Evolutionary conservation across 2,329 filamentous ascomycete species (phyloP), one percentile per base, ranked within the genome.

Genomic region (Cladosporium sp.): DNA sequence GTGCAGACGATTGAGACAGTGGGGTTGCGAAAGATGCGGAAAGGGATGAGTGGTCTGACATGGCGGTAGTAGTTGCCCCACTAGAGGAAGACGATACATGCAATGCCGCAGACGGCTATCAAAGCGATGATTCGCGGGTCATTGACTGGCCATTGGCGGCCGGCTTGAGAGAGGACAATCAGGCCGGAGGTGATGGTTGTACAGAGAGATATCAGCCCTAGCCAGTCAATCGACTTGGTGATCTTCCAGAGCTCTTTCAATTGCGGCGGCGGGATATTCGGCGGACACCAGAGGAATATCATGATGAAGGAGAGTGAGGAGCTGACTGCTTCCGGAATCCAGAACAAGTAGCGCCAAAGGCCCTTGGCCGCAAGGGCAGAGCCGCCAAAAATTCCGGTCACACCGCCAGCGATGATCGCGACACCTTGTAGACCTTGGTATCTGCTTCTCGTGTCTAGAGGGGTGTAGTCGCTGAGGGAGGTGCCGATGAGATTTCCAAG

Each of bases 401-500:
- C 53, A 32, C 55, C 55, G 12, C 59, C 57, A 7, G 54, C 7
- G 36, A 48, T 32, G 29, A 48, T 36, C 0, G 45, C 39, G 1
- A 48, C 36, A 7, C 45, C 45, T 25, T 48, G 45, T 4, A 59
- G 39, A 15, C 56, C 57, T 50, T 61, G 59, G 25, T 52, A 57
- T 27, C 51, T 47, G 15, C 49, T 38, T 20, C 59, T n/a, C 12
- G 53, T 49, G 33, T 50, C 40, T 29, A 43, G 35, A 1, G 56
- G 52, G 9, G 55, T 41, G 27, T 57, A 54, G 39, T 61, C 59
- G 39, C 53, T 60, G 35, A 57, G 55, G 1, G 57, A 51, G 16
- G 59, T 57, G 48, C 59, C 59, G 47, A 60, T 54, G 16, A 61
- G 49, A 16, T 55, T 60, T 1, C 53, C 54, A 39, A 61, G 54